Percentiles rank a stretch among this genome's conserved stretches.
Conservation (phyloP, 108 stramenopile species). For the Licmophora abbreviata region DNA sequence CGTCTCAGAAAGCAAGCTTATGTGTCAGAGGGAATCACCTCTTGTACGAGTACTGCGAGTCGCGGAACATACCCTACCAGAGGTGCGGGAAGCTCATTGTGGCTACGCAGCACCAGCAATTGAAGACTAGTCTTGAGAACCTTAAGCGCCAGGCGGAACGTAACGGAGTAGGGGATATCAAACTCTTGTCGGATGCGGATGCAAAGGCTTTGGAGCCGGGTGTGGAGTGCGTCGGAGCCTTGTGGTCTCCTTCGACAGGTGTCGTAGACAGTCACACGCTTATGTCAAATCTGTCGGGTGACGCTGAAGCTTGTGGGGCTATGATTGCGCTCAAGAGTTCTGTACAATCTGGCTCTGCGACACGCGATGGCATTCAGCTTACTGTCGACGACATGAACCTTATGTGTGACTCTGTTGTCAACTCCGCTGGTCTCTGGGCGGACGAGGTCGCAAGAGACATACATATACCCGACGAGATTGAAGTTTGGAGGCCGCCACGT, state of each 20-base stretch:
- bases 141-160: constrained; percentile 18
- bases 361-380: constrained; percentile 15
- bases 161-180: constrained; percentile 67
- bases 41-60: constrained; percentile 64
- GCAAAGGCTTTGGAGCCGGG: constrained; percentile 54
- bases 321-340: constrained; percentile 38
- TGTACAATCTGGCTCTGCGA: constrained; percentile 28
- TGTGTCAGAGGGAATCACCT: constrained; percentile 68
- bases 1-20: constrained; percentile 51
- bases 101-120: constrained; percentile 44
- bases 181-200: constrained; percentile 44
- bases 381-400: constrained; percentile 40
- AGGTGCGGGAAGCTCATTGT: constrained; percentile 75
- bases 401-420: constrained; percentile 49
- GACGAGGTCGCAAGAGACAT: constrained; percentile 36
- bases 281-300: constrained; percentile 51
- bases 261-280: constrained; percentile 71
- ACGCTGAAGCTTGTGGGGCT: constrained; percentile 62
- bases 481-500: constrained; percentile 31
- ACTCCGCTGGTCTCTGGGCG: constrained; percentile 62
- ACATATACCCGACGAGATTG: constrained; percentile 7
- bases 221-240: constrained; percentile 45
- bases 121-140: constrained; percentile 15
- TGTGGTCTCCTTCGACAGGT: constrained; percentile 76
- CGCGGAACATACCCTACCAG: constrained; percentile 34